Evolutionary conservation across 2,329 filamentous ascomycete genomes (phyloP).

Genomic region (Drechslerella dactyloides): DNA sequence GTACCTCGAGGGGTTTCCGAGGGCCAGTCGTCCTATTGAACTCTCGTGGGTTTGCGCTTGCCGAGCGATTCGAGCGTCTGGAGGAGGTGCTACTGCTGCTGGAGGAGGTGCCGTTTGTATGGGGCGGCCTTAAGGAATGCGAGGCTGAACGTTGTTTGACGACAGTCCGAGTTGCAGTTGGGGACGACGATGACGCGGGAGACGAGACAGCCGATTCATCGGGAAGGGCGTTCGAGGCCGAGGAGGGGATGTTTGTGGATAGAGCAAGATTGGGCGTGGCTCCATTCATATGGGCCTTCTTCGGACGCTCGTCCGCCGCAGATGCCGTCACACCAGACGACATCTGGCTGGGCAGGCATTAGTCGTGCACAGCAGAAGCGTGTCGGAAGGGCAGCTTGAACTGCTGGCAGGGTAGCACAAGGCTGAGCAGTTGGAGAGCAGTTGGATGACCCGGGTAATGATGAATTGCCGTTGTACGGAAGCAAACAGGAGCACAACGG

Average conservation of each 20-base stretch:
- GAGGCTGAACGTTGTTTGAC: constrained; percentile 41
- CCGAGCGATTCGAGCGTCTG: constrained; percentile 38
- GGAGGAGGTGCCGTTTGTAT: constrained; percentile 26
- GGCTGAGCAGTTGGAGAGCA: constrained; percentile 44
- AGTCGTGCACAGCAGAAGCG: constrained; percentile 48
- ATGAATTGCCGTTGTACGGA: constrained; percentile 34
- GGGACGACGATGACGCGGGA: constrained; percentile 16
- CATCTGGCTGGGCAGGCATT: constrained; percentile 49
- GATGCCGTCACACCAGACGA: constrained; percentile 51
- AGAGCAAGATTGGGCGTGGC: constrained; percentile 20
- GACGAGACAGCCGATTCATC: constrained; percentile 33
- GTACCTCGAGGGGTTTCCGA: constrained; percentile 36
- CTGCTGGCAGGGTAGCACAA: constrained; percentile 46
- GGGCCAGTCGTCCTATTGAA: constrained; percentile 33
- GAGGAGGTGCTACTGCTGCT: constrained; percentile 17
- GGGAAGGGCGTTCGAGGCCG: constrained; percentile 13
- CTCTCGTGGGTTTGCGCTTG: constrained; percentile 43
- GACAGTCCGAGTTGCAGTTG: constrained; percentile 21
- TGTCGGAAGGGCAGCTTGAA: constrained; percentile 45
- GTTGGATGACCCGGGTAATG: constrained; percentile 41
- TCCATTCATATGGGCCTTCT: constrained; percentile 37
- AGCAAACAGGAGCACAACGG: constrained; percentile 11
- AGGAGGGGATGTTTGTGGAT: constrained; percentile 30
- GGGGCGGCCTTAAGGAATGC: constrained; percentile 20
- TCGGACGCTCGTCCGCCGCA: constrained; percentile 46